Evolutionary conservation across 306 rosid species (phyloP), one percentile per base, ranked within the genome.

Genomic region (Corylus avellana): DNA sequence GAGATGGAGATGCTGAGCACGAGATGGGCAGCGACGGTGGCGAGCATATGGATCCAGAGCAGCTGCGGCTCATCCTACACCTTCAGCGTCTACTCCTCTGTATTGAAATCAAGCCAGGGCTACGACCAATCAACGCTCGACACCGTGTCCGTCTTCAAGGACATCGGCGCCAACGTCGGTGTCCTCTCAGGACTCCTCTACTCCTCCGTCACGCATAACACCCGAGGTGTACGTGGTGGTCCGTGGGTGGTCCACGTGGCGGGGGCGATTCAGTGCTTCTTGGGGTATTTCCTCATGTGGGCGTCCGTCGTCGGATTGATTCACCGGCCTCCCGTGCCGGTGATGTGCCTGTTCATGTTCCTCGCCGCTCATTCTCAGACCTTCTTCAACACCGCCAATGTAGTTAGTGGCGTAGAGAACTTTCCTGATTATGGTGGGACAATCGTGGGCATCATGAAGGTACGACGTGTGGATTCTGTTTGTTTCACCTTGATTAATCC

Each of bases 121-220:
- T 95, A 95, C 79, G 90, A 90, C 47, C 98, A 95, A 83, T 92
- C 96, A 57, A 92, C 98, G 2, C 95, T 95, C 74, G 97, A 93
- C 82, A 89, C 97, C 32, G 96, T 95, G 27, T 92, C 98, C 12
- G 97, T 95, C 69, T 95, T 95, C 96, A 92, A 95, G 22, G 98
- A 95, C 85, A 87, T 95, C 62, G 98, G 98, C 1, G 96, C 93
- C 53, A 92, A 91, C 86, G 91, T 87, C 46, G 98, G 98, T 49
- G 42, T 90, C 70, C 82, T 95, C 59, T 84, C 98, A 16, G 98
- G 98, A 46, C 83, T 95, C 57, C 94, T 91, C 35, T 95, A 86
- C 84, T 81, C 97, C 73, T 97, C 91, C 74, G 94, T 91, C 37
- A 73, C 88, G 0, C 83, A 87, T 12, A 47, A 84, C 8, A 10